Evolutionary conservation across 768 basidiomycete species (phyloP), one percentile per base, ranked within the genome.

Genomic region (Panellus pusillus): DNA sequence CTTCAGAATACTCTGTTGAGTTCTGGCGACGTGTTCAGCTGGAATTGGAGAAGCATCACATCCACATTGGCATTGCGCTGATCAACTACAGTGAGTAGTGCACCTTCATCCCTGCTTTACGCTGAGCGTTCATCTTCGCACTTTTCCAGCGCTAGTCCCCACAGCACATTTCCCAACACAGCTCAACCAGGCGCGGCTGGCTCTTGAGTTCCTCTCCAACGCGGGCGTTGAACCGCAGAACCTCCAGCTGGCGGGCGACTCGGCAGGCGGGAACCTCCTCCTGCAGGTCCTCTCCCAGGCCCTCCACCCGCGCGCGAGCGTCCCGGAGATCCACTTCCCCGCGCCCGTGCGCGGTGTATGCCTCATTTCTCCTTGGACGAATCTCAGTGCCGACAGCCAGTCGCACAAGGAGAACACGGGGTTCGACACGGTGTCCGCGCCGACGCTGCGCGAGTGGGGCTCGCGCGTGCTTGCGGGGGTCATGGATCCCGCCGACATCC

Each of bases 291-390:
- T 74, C 50, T 65, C 62, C n/a, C 71, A 74, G 42, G 58, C 68
- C 14, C 57, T 73, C 2, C 70, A 70, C 38, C 71, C 72, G 11
- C 50, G 64, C 17, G 52, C 50, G 6, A 58, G 47, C 41, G 58
- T 72, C 13, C 65, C 66, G 5, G 17, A 44, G 15, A 47, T 70
- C 44, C 31, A 47, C 11, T 60, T 66, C 20, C 45, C 55, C 27
- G 53, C 64, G 7, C 61, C 50, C 3, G 24, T 72, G 20, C 63
- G 65, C n/a, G 66, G 68, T 11, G 59, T 47, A 2, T 62, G 54
- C 37, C 55, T 71, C 31, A 62, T 74, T 38, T 71, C 71, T 0
- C 73, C 74, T 13, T 77, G 75, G 75, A 62, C 66, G 7, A 58
- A 56, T 39, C 61, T 73, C 27, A 40, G 58, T 19, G 63, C 55